Evolutionary conservation across 2,329 filamentous ascomycete genomes (phyloP), one percentile per base, ranked within the genome.

Genomic region (Diatrype stigma): DNA sequence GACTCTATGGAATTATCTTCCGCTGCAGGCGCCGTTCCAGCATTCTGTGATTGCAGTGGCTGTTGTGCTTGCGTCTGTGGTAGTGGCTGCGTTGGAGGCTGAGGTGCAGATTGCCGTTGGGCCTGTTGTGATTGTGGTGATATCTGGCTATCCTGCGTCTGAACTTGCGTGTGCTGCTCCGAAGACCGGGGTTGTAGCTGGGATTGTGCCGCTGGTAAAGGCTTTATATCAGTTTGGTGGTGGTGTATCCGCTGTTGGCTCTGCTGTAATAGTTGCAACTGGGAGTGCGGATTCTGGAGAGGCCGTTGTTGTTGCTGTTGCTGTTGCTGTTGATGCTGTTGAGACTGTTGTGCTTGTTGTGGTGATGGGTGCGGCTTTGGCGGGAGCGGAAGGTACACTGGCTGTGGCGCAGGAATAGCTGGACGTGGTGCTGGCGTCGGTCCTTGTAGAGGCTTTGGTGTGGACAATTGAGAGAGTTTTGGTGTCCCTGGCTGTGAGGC

Each of bases 341-440:
- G 34, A 37, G 40, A 23, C 22, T 16, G 40, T 23, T 44, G 40
- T 44, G 22, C 42, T 45, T 21, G 50, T 44, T 45, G 51, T 46
- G 21, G 46, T 22, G 17, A 42, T 35, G 8, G 32, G 42, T 49
- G 46, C 32, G 40, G 51, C 49, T 35, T 44, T 23, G 40, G 21
- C 12, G 40, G 40, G 21, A 44, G 40, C 32, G 63, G 63, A 3
- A 65, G 55, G 52, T 62, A 64, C 44, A 65, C 63, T 40, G 63
- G 64, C 28, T 67, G 64, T 16, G 63, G 59, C 32, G 62, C 61
- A 12, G 63, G 60, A 51, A 66, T 63, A 21, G 59, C 55, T n/a
- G 63, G 60, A 17, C 56, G 61, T n/a, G 62, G 47, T 10, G 55
- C 37, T 40, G 49, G 53, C 23, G 54, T 53, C 6, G 60, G 53